A percentile compares a stretch with the other conserved stretches of the same genome.
Conservation (phyloP, 768 basidiomycete species). For the Ephemerocybe angulata region DNA sequence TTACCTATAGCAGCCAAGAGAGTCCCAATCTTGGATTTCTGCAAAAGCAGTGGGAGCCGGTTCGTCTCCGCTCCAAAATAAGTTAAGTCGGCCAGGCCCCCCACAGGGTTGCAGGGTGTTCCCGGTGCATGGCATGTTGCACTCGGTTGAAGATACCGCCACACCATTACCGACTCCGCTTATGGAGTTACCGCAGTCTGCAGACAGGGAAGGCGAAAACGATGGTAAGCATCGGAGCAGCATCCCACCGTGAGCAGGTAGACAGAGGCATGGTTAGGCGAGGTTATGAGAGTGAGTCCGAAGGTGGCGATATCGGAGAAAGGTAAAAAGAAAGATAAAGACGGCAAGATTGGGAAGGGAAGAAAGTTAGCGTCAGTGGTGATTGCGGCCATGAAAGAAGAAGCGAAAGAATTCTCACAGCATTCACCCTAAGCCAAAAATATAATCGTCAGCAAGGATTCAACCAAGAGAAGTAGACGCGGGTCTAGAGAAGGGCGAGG, state of each 20-base stretch:
- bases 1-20: slow-evolving; percentile 74
- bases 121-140: slow-evolving; percentile 60
- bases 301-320: too few relatives aligned
- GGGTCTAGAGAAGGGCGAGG: too few relatives aligned
- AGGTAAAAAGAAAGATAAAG: too few relatives aligned
- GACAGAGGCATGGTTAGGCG: not conserved
- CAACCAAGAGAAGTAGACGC: too few relatives aligned
- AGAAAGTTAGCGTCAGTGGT: not conserved
- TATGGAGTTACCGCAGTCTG: slow-evolving; percentile 64
- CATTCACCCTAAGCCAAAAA: slow-evolving; percentile 24
- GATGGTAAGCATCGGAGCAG: not conserved
- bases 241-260: not conserved
- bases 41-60: slow-evolving; percentile 42
- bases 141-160: slow-evolving; percentile 47
- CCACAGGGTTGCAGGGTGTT: slow-evolving; percentile 58
- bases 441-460: not conserved
- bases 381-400: slow-evolving; percentile 1
- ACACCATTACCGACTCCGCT: slow-evolving; percentile 43
- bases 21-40: slow-evolving; percentile 57
- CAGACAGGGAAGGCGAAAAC: not conserved
- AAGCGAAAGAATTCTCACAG: slow-evolving; percentile 22
- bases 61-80: slow-evolving; percentile 59
- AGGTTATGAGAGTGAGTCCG: not conserved
- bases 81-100: slow-evolving; percentile 52
- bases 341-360: too few relatives aligned